Percentiles rank a stretch among this genome's conserved stretches.
These are phyloP conservation scores for Opeltia flavorubescens DNA, from an alignment of 495 filamentous ascomycete genomes.

Conservation along the genomic window DNA sequence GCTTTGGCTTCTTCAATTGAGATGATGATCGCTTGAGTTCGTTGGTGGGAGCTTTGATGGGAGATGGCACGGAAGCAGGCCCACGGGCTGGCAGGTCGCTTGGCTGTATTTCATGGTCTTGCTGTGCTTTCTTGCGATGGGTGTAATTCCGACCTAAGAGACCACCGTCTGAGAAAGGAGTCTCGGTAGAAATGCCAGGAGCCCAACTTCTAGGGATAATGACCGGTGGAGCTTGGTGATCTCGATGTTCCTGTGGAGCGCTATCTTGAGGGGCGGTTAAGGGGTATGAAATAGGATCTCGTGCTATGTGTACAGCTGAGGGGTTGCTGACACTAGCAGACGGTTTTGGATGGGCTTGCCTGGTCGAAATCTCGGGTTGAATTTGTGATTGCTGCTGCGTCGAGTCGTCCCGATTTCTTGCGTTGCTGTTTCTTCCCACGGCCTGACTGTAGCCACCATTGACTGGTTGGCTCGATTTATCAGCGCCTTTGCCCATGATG, in stretches of 20 bases:
- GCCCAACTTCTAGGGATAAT: slow-evolving; percentile 20
- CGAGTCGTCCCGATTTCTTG: slow-evolving; percentile 21
- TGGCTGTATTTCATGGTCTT: slow-evolving; percentile 31
- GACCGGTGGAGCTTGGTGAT: slow-evolving; percentile 30
- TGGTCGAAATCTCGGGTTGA: slow-evolving; percentile 41
- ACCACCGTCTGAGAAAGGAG: slow-evolving; percentile 40
- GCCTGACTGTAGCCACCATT: slow-evolving; percentile 2
- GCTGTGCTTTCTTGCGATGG: slow-evolving; percentile 41
- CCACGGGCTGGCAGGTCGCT: not conserved
- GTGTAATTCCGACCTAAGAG: slow-evolving; percentile 51
- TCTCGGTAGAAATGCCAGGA: not conserved
- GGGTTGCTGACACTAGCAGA: not conserved
- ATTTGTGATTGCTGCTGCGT: no score
- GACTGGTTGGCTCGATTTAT: not conserved
- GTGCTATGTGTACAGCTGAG: not conserved
- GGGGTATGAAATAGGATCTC: slow-evolving; percentile 16
- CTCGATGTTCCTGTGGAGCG: slow-evolving; percentile 13
- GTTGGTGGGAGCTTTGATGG: not conserved
- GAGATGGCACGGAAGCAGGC: not conserved
- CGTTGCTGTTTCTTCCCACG: slow-evolving; percentile 14
- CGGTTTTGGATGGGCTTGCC: slow-evolving; percentile 31
- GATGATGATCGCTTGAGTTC: slow-evolving; percentile 19
- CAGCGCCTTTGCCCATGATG: slow-evolving; percentile 38
- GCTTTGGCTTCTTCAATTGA: slow-evolving; percentile 32
- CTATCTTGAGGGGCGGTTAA: not conserved